Evolutionary conservation across 192 early-diverging fungal species (phyloP).

Genomic region (Backusella morwellensis): DNA sequence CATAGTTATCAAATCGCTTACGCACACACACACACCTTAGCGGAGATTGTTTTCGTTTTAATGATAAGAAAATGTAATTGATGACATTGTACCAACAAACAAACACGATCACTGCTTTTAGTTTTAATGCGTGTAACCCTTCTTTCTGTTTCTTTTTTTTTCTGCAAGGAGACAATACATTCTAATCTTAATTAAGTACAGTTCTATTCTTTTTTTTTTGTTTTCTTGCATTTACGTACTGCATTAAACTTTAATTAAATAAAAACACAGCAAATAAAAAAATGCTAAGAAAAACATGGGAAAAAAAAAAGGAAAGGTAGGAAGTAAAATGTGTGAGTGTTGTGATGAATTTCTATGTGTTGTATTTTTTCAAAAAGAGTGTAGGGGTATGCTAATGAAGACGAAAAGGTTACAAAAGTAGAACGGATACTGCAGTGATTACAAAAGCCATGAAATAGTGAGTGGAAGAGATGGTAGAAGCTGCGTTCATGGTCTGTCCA

Average conservation of each 20-base stretch:
- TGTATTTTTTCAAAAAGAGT: not conserved
- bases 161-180: not conserved
- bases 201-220: not conserved
- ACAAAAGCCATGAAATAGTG: not conserved
- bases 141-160: not conserved
- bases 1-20: not conserved
- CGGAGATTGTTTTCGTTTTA: not conserved
- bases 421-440: not conserved
- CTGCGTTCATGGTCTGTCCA: constrained; percentile 8
- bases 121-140: not conserved
- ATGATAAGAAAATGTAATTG: not conserved
- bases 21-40: not conserved
- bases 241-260: not conserved
- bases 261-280: not conserved
- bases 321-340: not conserved
- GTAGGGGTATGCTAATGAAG: not conserved
- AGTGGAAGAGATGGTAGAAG: not conserved
- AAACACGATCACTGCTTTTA: not conserved
- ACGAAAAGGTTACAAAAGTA: not conserved
- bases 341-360: not conserved
- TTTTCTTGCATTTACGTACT: not conserved
- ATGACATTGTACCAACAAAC: not conserved
- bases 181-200: not conserved
- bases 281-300: not conserved
- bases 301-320: not conserved